Percentiles rank a stretch among this genome's conserved stretches.
Conservation (phyloP, 768 basidiomycete genomes). For the Candolleomyces efflorescens region DNA sequence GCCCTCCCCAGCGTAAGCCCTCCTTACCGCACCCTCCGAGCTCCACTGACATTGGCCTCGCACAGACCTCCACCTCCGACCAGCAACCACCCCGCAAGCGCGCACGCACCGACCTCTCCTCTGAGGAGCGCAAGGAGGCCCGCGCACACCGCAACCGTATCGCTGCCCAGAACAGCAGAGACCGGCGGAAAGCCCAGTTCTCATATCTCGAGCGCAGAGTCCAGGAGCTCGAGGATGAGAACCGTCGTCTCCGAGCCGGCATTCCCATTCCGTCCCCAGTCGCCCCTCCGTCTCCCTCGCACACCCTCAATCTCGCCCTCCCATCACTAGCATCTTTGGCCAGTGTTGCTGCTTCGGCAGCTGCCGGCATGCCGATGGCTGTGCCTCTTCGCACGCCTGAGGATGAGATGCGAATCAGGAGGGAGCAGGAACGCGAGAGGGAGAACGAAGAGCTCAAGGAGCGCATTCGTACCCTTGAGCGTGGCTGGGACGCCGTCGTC, state of each 20-base stretch:
- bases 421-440: slow-evolving; percentile 51
- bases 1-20: slow-evolving; percentile 2
- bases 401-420: slow-evolving; percentile 26
- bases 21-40: neutral
- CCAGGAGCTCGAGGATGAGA: slow-evolving; percentile 78
- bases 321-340: neutral
- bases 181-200: slow-evolving; percentile 85
- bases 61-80: slow-evolving; percentile 23
- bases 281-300: slow-evolving; percentile 16
- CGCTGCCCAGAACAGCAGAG: slow-evolving; percentile 90
- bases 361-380: slow-evolving; percentile 11
- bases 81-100: slow-evolving; percentile 65
- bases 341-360: slow-evolving; percentile 3
- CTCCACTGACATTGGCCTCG: slow-evolving; percentile 4
- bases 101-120: slow-evolving; percentile 52
- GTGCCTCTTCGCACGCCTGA: slow-evolving; percentile 19
- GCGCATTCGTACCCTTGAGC: slow-evolving; percentile 73
- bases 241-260: slow-evolving; percentile 64
- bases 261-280: slow-evolving; percentile 14
- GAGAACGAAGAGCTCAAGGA: slow-evolving; percentile 78
- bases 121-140: slow-evolving; percentile 83
- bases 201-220: slow-evolving; percentile 62
- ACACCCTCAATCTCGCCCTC: slow-evolving; percentile 15
- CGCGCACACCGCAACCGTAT: slow-evolving; percentile 90
- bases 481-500: slow-evolving; percentile 77